A percentile compares a stretch with the other conserved stretches of the same genome.
Conservation (phyloP, 192 early-diverging fungal species). For the Coemansia reversa region DNA sequence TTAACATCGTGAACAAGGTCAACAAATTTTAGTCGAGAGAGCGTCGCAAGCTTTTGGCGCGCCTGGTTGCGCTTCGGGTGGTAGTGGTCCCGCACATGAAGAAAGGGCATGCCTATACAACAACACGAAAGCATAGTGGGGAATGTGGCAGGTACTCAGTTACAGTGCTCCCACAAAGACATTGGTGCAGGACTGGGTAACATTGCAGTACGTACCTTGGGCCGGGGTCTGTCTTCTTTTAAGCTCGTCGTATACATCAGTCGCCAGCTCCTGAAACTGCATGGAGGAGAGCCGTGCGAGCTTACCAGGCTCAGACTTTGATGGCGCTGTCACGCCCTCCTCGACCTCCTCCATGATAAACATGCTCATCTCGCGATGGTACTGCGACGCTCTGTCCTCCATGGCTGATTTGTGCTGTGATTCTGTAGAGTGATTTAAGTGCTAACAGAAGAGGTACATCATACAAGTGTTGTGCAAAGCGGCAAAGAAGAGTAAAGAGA, state of each 20-base stretch:
- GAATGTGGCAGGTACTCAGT: not conserved
- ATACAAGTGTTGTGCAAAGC: not conserved
- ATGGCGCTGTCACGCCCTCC: slow-evolving; percentile 27
- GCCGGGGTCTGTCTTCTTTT: slow-evolving; percentile 55
- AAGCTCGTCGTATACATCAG: slow-evolving; percentile 95
- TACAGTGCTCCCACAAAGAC: no score
- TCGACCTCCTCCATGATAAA: slow-evolving; percentile 50
- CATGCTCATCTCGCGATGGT: slow-evolving; percentile 52
- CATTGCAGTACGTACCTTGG: slow-evolving; percentile 10
- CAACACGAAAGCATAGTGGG: not conserved
- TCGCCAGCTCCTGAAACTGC: slow-evolving; percentile 93
- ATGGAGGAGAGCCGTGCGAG: slow-evolving; percentile 70
- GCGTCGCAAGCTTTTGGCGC: slow-evolving; percentile 92
- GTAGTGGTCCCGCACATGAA: slow-evolving; percentile 81
- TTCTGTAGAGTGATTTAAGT: slow-evolving; percentile 8
- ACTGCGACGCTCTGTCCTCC: slow-evolving; percentile 52
- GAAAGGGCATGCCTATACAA: slow-evolving; percentile 65
- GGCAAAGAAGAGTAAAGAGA: not conserved
- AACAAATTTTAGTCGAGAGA: slow-evolving; percentile 82
- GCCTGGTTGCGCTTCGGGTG: slow-evolving; percentile 94
- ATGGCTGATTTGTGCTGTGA: slow-evolving; percentile 5
- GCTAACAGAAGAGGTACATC: slow-evolving; percentile 1
- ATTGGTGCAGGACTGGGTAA: no score
- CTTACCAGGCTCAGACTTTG: slow-evolving; percentile 59
- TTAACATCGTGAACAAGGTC: slow-evolving; percentile 91